Conservation (phyloP, 1,139 yeast genomes). For the Taiozyma sp. region DNA sequence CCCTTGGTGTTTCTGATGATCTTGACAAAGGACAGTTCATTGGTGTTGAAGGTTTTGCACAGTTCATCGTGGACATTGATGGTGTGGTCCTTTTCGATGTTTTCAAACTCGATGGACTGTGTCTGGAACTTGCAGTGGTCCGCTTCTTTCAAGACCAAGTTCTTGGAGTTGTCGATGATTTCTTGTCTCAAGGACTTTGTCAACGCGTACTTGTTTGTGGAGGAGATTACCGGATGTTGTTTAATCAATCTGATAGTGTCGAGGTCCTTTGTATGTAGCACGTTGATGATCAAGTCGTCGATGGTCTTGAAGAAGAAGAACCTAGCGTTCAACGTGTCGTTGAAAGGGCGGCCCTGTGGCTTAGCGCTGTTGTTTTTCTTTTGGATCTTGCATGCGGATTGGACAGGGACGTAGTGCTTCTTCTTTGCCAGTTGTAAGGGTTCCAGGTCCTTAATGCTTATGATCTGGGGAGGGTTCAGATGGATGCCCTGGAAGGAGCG, state of each 20-base stretch:
- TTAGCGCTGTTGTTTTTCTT: slow-evolving; percentile 15
- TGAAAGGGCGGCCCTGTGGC: slow-evolving; percentile 38
- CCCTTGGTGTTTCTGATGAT: slow-evolving; percentile 36
- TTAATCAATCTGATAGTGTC: slow-evolving; percentile 10
- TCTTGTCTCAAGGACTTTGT: neutral
- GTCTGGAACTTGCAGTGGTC: slow-evolving; percentile 6
- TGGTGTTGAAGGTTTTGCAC: slow-evolving; percentile 20
- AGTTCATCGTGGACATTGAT: slow-evolving; percentile 16
- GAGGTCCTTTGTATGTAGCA: slow-evolving; percentile 12
- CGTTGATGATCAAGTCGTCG: slow-evolving; percentile 18
- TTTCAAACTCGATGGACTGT: slow-evolving; percentile 18
- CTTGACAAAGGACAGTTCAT: slow-evolving; percentile 30
- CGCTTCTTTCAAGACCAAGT: slow-evolving; percentile 3
- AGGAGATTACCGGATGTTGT: neutral
- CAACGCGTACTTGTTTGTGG: neutral
- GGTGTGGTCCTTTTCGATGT: slow-evolving; percentile 3
- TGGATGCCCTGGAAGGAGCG: neutral
- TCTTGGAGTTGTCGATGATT: slow-evolving; percentile 4
- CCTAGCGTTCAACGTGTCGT: slow-evolving; percentile 29
- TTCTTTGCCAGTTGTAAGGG: slow-evolving; percentile 24
- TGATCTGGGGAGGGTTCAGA: slow-evolving; percentile 18
- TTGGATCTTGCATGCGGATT: slow-evolving; percentile 11
- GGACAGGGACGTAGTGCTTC: slow-evolving; percentile 21
- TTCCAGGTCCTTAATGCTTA: slow-evolving; percentile 16
- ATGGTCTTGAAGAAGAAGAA: slow-evolving; percentile 24